Percentiles rank a stretch among this genome's conserved stretches.
Evolutionary conservation across 495 filamentous ascomycete species (phyloP).

Genomic region (Aspergillus hancockii): DNA sequence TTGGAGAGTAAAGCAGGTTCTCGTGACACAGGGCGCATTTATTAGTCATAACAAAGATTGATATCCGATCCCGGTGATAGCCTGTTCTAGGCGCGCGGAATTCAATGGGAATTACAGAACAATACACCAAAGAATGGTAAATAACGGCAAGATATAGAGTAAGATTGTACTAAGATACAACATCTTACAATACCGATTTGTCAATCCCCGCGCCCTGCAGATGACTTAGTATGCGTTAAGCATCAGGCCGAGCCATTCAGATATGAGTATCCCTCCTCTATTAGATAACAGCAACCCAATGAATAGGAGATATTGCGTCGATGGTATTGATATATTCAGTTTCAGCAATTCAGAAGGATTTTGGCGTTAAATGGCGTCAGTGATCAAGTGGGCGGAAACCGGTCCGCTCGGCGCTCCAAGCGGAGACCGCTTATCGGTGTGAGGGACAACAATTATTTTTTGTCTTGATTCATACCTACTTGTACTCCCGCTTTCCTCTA

Average conservation of each 20-base stretch:
- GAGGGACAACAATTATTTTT: not conserved
- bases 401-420: constrained; percentile 2
- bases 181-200: not conserved
- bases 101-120: not conserved
- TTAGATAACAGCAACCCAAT: constrained; percentile 40
- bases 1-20: too few species aligned
- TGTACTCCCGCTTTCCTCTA: not conserved
- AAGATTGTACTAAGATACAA: not conserved
- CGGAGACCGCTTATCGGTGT: constrained; percentile 1
- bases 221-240: constrained; percentile 19
- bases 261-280: constrained; percentile 19
- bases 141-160: not conserved
- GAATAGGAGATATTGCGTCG: not conserved
- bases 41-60: constrained; percentile 10
- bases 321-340: not conserved
- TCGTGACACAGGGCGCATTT: not conserved
- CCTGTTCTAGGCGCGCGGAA: constrained; percentile 42
- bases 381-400: not conserved
- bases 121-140: not conserved
- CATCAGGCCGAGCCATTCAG: constrained; percentile 5
- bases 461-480: constrained; percentile 1
- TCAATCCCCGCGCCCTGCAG: constrained; percentile 21
- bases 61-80: constrained; percentile 43
- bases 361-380: not conserved
- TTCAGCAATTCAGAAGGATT: not conserved